phyloP scores from a whole-genome alignment of 768 basidiomycete genomes.

The Suillus paluster region DNA sequence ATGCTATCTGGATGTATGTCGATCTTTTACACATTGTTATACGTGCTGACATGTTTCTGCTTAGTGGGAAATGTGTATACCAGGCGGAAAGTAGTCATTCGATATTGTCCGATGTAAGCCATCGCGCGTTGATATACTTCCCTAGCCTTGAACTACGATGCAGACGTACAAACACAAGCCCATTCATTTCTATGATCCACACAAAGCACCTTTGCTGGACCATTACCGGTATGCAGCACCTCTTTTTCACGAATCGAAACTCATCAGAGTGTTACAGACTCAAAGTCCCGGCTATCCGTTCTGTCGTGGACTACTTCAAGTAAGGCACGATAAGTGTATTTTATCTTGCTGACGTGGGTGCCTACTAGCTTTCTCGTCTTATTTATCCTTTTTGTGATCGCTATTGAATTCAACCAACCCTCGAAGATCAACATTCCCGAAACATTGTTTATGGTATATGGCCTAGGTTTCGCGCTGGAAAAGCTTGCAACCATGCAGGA shows the following conservation, averaged over 20 bases:
- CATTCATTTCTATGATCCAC: conserved; percentile 93
- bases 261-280: conserved; percentile 51
- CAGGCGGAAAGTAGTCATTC: conserved; percentile 86
- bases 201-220: conserved; percentile 91
- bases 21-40: not conserved
- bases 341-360: not conserved
- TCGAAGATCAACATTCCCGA: conserved; percentile 70
- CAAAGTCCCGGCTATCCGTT: conserved; percentile 91
- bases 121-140: conserved; percentile 8
- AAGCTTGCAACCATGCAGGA: conserved; percentile 96
- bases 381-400: conserved; percentile 78
- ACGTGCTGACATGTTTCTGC: conserved; percentile 23
- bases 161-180: conserved; percentile 94
- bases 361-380: conserved; percentile 67
- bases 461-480: conserved; percentile 86
- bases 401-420: conserved; percentile 73
- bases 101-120: conserved; percentile 83
- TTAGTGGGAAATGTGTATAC: conserved; percentile 90
- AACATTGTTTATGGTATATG: conserved; percentile 75
- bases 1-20: conserved; percentile 76
- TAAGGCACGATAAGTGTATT: conserved; percentile 33
- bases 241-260: not conserved
- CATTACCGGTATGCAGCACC: conserved; percentile 76
- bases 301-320: conserved; percentile 90
- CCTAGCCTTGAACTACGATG: conserved; percentile 1